Percentiles rank a stretch among this genome's conserved stretches.
Evolutionary conservation across 805 yeast species (phyloP).

Genomic region (Hanseniaspora hatyaiensis): DNA sequence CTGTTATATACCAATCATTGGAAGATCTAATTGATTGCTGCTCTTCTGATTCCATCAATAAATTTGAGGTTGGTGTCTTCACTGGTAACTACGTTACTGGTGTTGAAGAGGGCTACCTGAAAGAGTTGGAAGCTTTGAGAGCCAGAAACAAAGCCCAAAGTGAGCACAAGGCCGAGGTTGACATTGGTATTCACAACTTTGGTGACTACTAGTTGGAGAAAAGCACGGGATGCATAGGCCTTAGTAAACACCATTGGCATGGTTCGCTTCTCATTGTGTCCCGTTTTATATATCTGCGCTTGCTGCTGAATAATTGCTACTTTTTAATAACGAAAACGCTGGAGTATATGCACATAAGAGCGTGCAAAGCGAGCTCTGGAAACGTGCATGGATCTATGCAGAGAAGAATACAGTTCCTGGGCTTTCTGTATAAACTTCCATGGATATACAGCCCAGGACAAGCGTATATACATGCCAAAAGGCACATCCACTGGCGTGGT

Average conservation of each 20-base stretch:
- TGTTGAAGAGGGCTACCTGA: conserved; percentile 67
- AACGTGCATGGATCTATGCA: no score
- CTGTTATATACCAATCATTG: conserved; percentile 76
- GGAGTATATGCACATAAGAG: no score
- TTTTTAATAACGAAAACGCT: no score
- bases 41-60: conserved; percentile 33
- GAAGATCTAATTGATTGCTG: conserved; percentile 78
- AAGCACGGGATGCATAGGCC: no score
- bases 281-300: not conserved
- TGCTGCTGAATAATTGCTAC: no score
- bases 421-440: no score
- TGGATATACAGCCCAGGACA: no score
- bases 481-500: no score
- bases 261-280: not conserved
- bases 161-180: conserved; percentile 71
- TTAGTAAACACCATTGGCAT: no score
- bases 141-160: conserved; percentile 56
- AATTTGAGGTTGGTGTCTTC: conserved; percentile 93
- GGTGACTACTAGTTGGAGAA: conserved; percentile 35
- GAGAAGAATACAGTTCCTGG: no score
- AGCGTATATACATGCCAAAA: no score
- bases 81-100: conserved; percentile 95
- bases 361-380: no score
- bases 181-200: conserved; percentile 48
- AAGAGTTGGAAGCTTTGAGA: conserved; percentile 70